Evolutionary conservation across 345 rosid species (phyloP), one percentile per base, ranked within the genome.

Genomic region (Erodium maritimum): DNA sequence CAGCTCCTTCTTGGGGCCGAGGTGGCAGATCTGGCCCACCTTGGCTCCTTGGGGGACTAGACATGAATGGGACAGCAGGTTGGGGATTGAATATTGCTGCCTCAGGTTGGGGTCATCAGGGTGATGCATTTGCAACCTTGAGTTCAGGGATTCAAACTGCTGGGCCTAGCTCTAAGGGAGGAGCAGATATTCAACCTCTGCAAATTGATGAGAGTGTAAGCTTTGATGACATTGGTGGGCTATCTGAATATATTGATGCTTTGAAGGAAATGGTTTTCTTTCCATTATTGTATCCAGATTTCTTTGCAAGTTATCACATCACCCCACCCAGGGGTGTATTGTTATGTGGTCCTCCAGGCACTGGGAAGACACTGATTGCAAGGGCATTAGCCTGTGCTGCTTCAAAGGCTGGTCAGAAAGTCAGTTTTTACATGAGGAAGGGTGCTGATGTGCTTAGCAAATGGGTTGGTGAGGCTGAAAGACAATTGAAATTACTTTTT

Each of bases 391-490:
- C 99, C 29, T 90, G 95, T 81, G 95, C 99, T 82, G 99, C 99
- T 80, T 94, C 99, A 64, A 94, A 80, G 73, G 97, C 99, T 77
- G 99, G 99, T 20, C 97, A 94, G 85, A 94, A 94, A 74, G 99
- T 94, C 60, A 94, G 90, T 71, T 94, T 94, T 82, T 94, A 94
- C 72, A 94, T 94, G 99, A 88, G 99, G 37, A 94, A 94, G 80
- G 99, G 99, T 71, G 99, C 99, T 71, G 99, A 94, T 71, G 99
- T 94, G 48, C 96, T 94, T 67, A 94, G 99, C 77, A 94, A 94
- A 70, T 94, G 99, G 99, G 99, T 94, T 73, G 99, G 99, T 59
- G 99, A 94, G 85, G 99, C 99, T 57, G 99, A 94, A 71, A 90
- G 99, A 70, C 99, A 94, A 56, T 65, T 94, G 73, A 94, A 94